Conservation (phyloP, 1,284 basidiomycete genomes). For the Ganoderma lucidum region DNA sequence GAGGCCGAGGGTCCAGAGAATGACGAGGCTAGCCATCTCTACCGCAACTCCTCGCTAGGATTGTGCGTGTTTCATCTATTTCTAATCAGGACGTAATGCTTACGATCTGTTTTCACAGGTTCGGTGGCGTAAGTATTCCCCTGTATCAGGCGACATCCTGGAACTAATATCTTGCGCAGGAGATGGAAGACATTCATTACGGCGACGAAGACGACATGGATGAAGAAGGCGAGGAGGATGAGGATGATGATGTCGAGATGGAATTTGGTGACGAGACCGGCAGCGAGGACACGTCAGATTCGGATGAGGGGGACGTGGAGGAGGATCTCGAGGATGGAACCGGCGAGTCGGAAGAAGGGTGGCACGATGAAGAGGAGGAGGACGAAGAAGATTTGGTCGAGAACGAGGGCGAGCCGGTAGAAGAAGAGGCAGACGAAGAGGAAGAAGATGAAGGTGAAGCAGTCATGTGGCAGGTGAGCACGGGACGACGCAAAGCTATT, state of each 20-base stretch:
- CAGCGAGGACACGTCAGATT: constrained; percentile 79
- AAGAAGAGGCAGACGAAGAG: constrained; percentile 54
- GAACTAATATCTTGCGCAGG: constrained; percentile 52
- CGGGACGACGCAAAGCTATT: neutral
- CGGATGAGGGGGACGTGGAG: constrained; percentile 72
- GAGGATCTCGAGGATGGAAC: constrained; percentile 67
- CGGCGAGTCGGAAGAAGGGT: constrained; percentile 69
- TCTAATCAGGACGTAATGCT: constrained; percentile 5
- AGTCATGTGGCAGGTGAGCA: constrained; percentile 79
- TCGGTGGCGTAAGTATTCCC: constrained; percentile 75
- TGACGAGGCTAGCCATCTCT: constrained; percentile 92
- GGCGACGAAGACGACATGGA: constrained; percentile 81
- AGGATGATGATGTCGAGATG: constrained; percentile 87
- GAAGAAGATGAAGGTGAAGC: constrained; percentile 56
- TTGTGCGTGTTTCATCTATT: constrained; percentile 66
- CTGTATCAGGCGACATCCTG: neutral
- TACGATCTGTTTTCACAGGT: constrained; percentile 50
- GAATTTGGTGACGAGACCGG: constrained; percentile 85
- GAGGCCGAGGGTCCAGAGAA: constrained; percentile 51
- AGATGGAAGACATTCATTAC: constrained; percentile 82
- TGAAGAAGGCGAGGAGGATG: constrained; percentile 77
- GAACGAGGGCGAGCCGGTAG: constrained; percentile 62
- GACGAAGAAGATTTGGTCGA: constrained; percentile 66
- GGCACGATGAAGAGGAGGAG: constrained; percentile 73
- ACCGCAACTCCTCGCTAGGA: constrained; percentile 96